Evolutionary conservation across 768 basidiomycete species (phyloP), one percentile per base, ranked within the genome.

Genomic region (Amanita pseudoporphyria): DNA sequence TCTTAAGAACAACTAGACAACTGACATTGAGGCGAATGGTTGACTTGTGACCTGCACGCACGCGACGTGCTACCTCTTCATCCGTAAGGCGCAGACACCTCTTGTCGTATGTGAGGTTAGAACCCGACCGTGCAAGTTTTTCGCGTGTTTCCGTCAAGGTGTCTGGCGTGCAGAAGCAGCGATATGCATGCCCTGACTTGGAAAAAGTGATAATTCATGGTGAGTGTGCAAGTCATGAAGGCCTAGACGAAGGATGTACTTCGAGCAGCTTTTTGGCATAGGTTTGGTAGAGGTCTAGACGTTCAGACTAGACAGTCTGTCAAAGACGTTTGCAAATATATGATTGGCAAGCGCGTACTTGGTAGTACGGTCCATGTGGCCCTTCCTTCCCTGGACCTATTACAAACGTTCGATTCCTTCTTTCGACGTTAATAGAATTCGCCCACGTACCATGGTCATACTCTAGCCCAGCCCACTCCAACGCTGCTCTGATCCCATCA

Each of bases 381-480:
- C 89, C 90, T 33, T 72, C 78, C 50, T 71, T 74, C 22, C 80
- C 86, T 1, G 93, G 92, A 47, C 92, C 91, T 95, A 55, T 6
- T 5, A 51, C 35, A 51, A 5, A 47, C 36, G 18, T 39, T 41
- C 46, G 42, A 9, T 36, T 47, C 0, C 10, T 35, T 32, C 13
- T 14, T 19, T 14, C 9, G 12, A n/a, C 28, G 35, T 45, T 7
- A 51, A 12, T 13, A 26, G 38, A 10, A 33, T 31, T 14, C 7
- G 26, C 26, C 9, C 13, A 62, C 76, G 41, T 48, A 91, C 95
- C 96, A 68, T 84, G 84, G 62, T 98, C 95, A 63, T 88, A 95
- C 6, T 88, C 74, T 19, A 99, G 66, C 6, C 91, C 90, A 45
- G 94, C 89, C 96, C 96, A 98, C 13, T 80, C 76, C 49, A 99